Conservation (phyloP, 2,329 filamentous ascomycete genomes). For the Teratosphaeriaceae sp. region DNA sequence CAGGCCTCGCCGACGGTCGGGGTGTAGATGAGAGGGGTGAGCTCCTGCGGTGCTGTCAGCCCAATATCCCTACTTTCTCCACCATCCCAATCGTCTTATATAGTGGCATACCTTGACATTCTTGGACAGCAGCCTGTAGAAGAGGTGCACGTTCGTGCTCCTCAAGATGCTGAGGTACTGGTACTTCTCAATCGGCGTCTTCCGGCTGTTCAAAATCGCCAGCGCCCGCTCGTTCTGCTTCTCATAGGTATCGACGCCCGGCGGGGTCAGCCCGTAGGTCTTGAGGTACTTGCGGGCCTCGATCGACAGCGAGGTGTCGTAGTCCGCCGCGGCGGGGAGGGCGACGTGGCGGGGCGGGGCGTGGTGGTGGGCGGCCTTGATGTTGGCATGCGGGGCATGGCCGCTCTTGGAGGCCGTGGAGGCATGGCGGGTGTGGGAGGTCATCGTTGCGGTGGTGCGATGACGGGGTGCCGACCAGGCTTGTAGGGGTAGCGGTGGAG, state of each 20-base stretch:
- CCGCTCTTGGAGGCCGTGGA: slow-evolving; percentile 14
- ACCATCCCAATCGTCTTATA: background rate
- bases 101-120: slow-evolving; percentile 49
- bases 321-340: slow-evolving; percentile 30
- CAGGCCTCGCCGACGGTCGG: slow-evolving; percentile 94
- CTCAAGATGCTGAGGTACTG: slow-evolving; percentile 73
- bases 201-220: slow-evolving; percentile 64
- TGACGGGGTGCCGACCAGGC: slow-evolving; percentile 6
- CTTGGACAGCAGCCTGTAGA: slow-evolving; percentile 74
- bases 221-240: slow-evolving; percentile 52
- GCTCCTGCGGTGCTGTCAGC: slow-evolving; percentile 48
- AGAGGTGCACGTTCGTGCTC: slow-evolving; percentile 69
- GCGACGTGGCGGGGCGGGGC: slow-evolving; percentile 24
- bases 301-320: slow-evolving; percentile 42
- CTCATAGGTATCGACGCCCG: slow-evolving; percentile 44
- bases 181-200: slow-evolving; percentile 72
- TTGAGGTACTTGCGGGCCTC: slow-evolving; percentile 45
- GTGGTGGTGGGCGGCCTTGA: slow-evolving; percentile 27
- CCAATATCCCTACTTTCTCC: slow-evolving; percentile 2
- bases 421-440: slow-evolving; percentile 4
- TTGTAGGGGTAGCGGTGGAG: slow-evolving; percentile 1
- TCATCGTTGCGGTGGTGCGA: background rate
- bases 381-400: slow-evolving; percentile 25
- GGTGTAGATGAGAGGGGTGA: slow-evolving; percentile 81
- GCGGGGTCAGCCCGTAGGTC: slow-evolving; percentile 48